Evolutionary conservation across 2,329 filamentous ascomycete species (phyloP).

Genomic region (Neoascochyta sp.): DNA sequence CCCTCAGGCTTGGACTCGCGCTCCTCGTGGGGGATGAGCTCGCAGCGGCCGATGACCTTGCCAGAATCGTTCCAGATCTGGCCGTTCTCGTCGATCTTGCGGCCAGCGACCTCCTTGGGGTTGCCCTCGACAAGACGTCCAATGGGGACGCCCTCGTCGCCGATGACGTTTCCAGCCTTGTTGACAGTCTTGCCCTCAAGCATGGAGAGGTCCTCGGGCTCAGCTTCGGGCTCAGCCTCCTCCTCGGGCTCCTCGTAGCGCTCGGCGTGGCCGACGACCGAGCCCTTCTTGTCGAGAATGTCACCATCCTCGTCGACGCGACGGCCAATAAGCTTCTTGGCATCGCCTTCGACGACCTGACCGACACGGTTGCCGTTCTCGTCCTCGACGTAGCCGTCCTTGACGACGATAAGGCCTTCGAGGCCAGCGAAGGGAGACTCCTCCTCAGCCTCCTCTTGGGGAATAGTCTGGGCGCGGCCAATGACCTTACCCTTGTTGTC

Average conservation of each 20-base stretch:
- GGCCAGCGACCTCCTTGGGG: slow-evolving; percentile 59
- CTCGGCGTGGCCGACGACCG: slow-evolving; percentile 51
- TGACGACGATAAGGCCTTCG: slow-evolving; percentile 49
- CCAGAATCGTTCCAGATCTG: slow-evolving; percentile 71
- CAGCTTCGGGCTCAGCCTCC: slow-evolving; percentile 42
- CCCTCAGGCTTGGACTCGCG: slow-evolving; percentile 50
- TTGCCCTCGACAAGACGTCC: slow-evolving; percentile 67
- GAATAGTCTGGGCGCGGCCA: slow-evolving; percentile 48
- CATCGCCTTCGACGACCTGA: slow-evolving; percentile 48
- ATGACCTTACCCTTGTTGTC: slow-evolving; percentile 53
- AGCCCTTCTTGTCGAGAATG: slow-evolving; percentile 53
- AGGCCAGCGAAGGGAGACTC: slow-evolving; percentile 50
- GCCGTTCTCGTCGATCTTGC: slow-evolving; percentile 68
- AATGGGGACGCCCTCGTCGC: slow-evolving; percentile 49
- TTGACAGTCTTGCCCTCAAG: slow-evolving; percentile 48
- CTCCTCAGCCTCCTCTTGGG: slow-evolving; percentile 46
- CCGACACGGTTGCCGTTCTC: slow-evolving; percentile 51
- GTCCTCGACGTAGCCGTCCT: slow-evolving; percentile 49
- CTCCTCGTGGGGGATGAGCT: slow-evolving; percentile 66
- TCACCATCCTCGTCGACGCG: slow-evolving; percentile 52
- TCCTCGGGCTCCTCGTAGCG: slow-evolving; percentile 64
- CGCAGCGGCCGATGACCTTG: slow-evolving; percentile 64
- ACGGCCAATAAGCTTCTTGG: slow-evolving; percentile 51
- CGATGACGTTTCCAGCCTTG: slow-evolving; percentile 51
- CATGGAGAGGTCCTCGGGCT: slow-evolving; percentile 44